phyloP scores from a whole-genome alignment of 2,329 filamentous ascomycete species.

The Bisporella sp. region DNA sequence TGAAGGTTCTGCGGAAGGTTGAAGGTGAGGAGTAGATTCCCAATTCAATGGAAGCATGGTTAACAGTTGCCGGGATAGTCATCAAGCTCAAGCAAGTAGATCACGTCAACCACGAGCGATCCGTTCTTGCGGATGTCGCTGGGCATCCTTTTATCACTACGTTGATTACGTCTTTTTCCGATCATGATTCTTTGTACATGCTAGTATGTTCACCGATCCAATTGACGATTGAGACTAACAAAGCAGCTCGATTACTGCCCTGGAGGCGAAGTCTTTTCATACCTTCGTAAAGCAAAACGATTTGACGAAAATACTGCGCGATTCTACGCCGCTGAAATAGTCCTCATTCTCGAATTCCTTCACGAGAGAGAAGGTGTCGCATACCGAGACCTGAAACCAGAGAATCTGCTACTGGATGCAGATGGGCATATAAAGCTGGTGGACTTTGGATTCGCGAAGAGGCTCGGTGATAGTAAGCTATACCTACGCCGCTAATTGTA shows the following conservation, averaged over 20 bases:
- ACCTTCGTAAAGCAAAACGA: constrained; percentile 67
- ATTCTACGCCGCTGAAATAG: constrained; percentile 81
- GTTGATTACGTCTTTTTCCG: constrained; percentile 72
- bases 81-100: constrained; percentile 82
- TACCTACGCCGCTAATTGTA: background rate
- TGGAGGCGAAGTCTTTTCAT: constrained; percentile 79
- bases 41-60: background rate
- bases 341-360: constrained; percentile 72
- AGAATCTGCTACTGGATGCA: constrained; percentile 72
- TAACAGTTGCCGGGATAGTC: constrained; percentile 36
- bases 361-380: constrained; percentile 75
- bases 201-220: constrained; percentile 38
- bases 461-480: constrained; percentile 51
- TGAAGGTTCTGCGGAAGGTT: constrained; percentile 71
- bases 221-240: constrained; percentile 1
- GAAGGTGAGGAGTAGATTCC: constrained; percentile 32
- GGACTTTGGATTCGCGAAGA: constrained; percentile 81
- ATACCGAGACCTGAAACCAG: constrained; percentile 76
- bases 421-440: constrained; percentile 77
- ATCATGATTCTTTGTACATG: constrained; percentile 73
- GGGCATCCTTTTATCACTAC: constrained; percentile 80
- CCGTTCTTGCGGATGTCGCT: constrained; percentile 68
- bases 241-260: constrained; percentile 66
- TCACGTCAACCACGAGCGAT: constrained; percentile 77
- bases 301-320: constrained; percentile 74